These are phyloP conservation scores for Beauveria varroae DNA, from an alignment of 2,329 filamentous ascomycete species.

Conservation along the genomic window DNA sequence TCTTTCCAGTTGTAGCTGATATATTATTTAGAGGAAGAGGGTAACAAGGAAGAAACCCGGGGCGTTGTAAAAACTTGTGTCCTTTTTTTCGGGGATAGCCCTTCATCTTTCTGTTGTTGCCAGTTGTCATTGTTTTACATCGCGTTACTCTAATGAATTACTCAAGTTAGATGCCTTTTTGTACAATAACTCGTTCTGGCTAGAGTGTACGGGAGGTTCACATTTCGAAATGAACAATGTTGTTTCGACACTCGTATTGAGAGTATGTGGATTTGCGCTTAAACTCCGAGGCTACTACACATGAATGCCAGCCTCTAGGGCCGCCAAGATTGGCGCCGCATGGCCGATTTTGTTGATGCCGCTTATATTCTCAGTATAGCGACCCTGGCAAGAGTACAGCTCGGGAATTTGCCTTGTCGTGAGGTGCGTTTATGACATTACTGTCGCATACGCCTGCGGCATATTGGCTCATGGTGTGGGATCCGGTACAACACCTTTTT, in stretches of 20 bases:
- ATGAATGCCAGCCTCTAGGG: no score
- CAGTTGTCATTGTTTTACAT: not conserved
- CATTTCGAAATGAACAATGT: not conserved
- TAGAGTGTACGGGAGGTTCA: not conserved
- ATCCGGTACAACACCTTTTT: no score
- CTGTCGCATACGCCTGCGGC: no score
- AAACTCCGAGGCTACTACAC: no score
- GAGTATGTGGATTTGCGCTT: no score
- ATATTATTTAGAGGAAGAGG: not conserved
- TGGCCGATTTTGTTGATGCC: no score
- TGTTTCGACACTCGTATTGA: not conserved
- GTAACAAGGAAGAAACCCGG: not conserved
- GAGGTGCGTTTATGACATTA: no score
- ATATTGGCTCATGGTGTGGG: no score
- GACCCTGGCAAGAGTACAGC: no score
- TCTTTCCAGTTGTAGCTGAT: not conserved
- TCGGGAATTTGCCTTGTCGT: no score
- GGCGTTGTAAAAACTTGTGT: not conserved
- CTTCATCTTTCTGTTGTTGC: not conserved
- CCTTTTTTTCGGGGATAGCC: not conserved
- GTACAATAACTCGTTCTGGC: conserved; percentile 8
- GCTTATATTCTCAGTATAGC: no score
- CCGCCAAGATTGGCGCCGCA: no score
- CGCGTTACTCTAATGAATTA: conserved; percentile 8
- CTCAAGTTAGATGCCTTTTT: conserved; percentile 6